Percentiles rank a stretch among this genome's conserved stretches.
Conservation (phyloP, 805 yeast species). For the Kregervanrija delftensis region DNA sequence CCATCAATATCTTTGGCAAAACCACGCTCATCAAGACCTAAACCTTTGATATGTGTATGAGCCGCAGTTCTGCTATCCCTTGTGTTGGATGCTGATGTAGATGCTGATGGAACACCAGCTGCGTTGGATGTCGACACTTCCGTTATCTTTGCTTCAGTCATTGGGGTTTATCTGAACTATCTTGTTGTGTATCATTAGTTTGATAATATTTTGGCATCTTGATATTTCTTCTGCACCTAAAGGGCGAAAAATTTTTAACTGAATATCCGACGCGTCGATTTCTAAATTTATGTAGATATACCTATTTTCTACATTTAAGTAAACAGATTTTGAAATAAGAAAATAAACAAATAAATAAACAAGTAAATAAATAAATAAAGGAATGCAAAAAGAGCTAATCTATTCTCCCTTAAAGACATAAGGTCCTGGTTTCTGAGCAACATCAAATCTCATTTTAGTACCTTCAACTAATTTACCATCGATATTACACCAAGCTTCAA, state of each 20-base stretch:
- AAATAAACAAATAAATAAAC: not conserved
- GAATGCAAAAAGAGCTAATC: not conserved
- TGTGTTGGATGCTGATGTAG: slow-evolving; percentile 12
- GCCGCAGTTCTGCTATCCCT: slow-evolving; percentile 53
- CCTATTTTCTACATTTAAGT: no score
- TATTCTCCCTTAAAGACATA: slow-evolving; percentile 35
- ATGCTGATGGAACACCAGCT: slow-evolving; percentile 9
- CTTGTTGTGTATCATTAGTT: not conserved
- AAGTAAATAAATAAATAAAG: not conserved
- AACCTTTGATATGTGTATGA: slow-evolving; percentile 95
- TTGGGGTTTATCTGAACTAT: not conserved
- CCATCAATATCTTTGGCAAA: slow-evolving; percentile 76
- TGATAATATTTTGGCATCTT: no score
- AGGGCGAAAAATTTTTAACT: no score
- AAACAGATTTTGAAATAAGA: no score
- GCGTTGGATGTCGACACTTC: slow-evolving; percentile 3
- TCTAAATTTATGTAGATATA: no score
- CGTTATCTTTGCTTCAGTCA: slow-evolving; percentile 2
- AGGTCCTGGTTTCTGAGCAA: slow-evolving; percentile 52
- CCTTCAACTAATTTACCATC: slow-evolving; percentile 52
- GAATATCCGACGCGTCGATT: no score
- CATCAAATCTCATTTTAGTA: slow-evolving; percentile 40
- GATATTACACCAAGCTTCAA: slow-evolving; percentile 55
- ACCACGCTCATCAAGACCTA: slow-evolving; percentile 90
- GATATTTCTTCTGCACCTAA: no score